Conservation (phyloP, 2,329 filamentous ascomycete species). For the Ophiostoma triangulosporum region DNA sequence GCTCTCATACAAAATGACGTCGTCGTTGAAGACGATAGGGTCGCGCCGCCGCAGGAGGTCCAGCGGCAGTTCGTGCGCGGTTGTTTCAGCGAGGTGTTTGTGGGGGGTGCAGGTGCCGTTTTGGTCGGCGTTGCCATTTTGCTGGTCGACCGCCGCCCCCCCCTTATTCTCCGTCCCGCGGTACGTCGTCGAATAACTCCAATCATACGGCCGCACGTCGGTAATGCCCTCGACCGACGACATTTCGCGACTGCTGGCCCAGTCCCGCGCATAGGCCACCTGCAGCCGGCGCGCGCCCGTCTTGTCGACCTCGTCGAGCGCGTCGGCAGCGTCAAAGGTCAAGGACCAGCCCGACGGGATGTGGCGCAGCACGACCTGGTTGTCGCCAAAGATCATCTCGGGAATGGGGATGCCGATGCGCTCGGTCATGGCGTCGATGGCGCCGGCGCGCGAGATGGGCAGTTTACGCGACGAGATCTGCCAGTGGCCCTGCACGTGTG, state of each 20-base stretch:
- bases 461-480: conserved; percentile 73
- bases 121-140: background rate
- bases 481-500: conserved; percentile 48
- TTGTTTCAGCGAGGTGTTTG: background rate
- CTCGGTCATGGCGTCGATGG: conserved; percentile 73
- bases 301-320: conserved; percentile 86
- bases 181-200: conserved; percentile 91
- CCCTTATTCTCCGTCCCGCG: conserved; percentile 44
- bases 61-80: conserved; percentile 48
- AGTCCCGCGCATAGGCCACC: conserved; percentile 83
- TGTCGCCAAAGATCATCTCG: conserved; percentile 99
- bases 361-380: conserved; percentile 65
- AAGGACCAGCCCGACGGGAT: conserved; percentile 62
- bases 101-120: background rate
- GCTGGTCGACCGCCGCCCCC: background rate
- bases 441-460: conserved; percentile 82
- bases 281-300: conserved; percentile 82
- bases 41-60: conserved; percentile 79
- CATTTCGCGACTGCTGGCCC: conserved; percentile 55
- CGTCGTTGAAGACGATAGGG: conserved; percentile 92
- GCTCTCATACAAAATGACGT: conserved; percentile 92
- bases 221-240: conserved; percentile 77
- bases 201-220: conserved; percentile 93
- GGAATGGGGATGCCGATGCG: conserved; percentile 76
- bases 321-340: conserved; percentile 72